Base-by-base conservation (phyloP, 2,329 filamentous ascomycete genomes). In the Celoporthe dispersa region DNA sequence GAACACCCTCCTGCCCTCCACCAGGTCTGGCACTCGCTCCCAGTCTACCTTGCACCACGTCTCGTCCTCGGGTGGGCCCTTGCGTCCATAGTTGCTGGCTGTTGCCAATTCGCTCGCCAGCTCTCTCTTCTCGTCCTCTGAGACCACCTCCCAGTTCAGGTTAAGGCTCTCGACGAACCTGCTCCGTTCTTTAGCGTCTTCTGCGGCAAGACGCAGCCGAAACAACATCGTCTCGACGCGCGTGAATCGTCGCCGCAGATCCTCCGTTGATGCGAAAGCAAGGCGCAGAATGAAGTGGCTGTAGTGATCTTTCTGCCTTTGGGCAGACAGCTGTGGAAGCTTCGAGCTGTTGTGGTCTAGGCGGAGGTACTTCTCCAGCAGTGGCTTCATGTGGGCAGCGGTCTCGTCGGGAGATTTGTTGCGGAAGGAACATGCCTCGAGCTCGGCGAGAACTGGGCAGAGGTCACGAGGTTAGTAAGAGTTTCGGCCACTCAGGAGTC, bases 31-130 rank as follows among this genome's bases (percentile, higher is more conserved):
- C 1, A 99, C 96, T 44, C 90, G 88, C 78, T 94, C 92, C 94
- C 95, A 99, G 76, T 98, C 94, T 1, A 98, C 94, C 82, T 98
- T 98, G 85, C 97, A 97, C 91, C 94, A 99, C 35, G 84, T 90
- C 76, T 96, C 93, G 57, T 97, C 93, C 22, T 97, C 74, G 19
- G 62, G 75, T 75, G 60, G 77, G 70, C 79, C 83, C 73, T 81
- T 83, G 63, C 75, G 76, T 57, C 77, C 75, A 74, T 82, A 81
- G 1, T 78, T 78, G 12, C 78, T 73, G 67, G 84, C 82, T 2
- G 88, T 87, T 0, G 85, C 81, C 66, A 97, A 80, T 70, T 92
- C 87, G 0, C 87, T 83, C 1, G 85, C 84, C 67, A 94, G 82
- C 71, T 87, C 85, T n/a, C 81, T 78, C 74, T 88, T 94, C 81